phyloP scores from a whole-genome alignment of 805 yeast species.

The Ogataea paradorogensis region DNA sequence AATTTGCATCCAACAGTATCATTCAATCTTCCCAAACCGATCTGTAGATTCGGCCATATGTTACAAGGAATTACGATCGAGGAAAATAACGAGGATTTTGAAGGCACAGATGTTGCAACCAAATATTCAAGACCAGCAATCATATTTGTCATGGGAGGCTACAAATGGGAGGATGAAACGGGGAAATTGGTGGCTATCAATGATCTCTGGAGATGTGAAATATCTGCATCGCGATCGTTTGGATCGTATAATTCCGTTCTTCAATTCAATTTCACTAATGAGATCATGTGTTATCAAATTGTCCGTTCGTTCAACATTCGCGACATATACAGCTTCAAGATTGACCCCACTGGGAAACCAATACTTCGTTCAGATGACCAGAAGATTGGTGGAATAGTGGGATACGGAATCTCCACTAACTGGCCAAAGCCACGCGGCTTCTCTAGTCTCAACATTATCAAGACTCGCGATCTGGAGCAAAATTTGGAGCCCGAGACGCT shows the following conservation, averaged over 20 bases:
- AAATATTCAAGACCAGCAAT: conserved; percentile 31
- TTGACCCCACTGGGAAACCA: conserved; percentile 19
- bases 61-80: conserved; percentile 27
- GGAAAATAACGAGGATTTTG: conserved; percentile 24
- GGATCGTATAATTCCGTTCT: conserved; percentile 18
- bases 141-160: conserved; percentile 49
- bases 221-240: conserved; percentile 30
- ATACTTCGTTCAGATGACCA: conserved; percentile 6
- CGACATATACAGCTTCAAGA: conserved; percentile 18
- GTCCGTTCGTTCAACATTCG: conserved; percentile 28
- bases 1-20: conserved; percentile 31
- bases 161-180: conserved; percentile 33
- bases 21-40: conserved; percentile 24
- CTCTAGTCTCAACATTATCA: conserved; percentile 24
- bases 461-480: conserved; percentile 10
- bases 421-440: conserved; percentile 36
- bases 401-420: conserved; percentile 16
- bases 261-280: conserved; percentile 31
- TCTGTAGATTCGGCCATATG: conserved; percentile 35
- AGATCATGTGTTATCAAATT: conserved; percentile 30
- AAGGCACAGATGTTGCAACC: background rate
- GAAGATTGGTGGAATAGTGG: conserved; percentile 26
- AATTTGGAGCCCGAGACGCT: background rate
- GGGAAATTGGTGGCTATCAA: conserved; percentile 31
- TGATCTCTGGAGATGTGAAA: conserved; percentile 34